Evolutionary conservation across 2,329 filamentous ascomycete genomes (phyloP), one percentile per base, ranked within the genome.

Genomic region (Sporothrix luriei): DNA sequence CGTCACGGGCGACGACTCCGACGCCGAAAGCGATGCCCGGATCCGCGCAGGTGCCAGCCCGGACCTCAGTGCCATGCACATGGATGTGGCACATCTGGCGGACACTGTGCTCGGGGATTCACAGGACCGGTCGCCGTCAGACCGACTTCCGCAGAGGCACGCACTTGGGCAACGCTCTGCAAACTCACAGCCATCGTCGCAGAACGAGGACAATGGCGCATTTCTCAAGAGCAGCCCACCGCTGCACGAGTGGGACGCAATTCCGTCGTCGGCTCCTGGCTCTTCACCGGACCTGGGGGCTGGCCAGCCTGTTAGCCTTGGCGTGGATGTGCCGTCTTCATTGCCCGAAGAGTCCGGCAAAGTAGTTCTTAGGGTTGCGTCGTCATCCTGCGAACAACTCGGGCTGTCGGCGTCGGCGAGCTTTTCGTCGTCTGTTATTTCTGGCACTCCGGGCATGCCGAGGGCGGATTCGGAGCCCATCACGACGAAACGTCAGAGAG

Each of bases 301-400:
- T 19, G 16, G 59, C 10, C 54, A 43, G 24, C 64, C 57, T 10
- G 21, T 59, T 3, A 33, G 29, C 9, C 3, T 49, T n/a, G n/a
- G 21, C 5, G 55, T 16, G 6, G 26, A 71, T 48, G 65, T 73
- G 2, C 72, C 72, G 2, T 72, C 72, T 4, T 73, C 72, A 3
- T 61, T 71, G 21, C 72, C 71, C 6, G 72, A 73, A 21, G 72
- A 73, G 66, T 43, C 69, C 6, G 72, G 71, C 2, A 69, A 66
- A 5, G 51, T 70, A 0, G 61, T 71, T 11, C 29, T 65, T 33
- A 9, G 11, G 9, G n/a, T 40, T 21, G 59, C 65, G 4, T 21
- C 21, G 3, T 57, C 38, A 5, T 13, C 61, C 11, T 48, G 24
- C 24, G 67, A 54, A 11, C 54, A 6, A 24, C 48, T 43, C 5